Percentiles rank a stretch among this genome's conserved stretches.
Conservation (phyloP, 176 grass and related monocot genomes). For the Zizania latifolia region DNA sequence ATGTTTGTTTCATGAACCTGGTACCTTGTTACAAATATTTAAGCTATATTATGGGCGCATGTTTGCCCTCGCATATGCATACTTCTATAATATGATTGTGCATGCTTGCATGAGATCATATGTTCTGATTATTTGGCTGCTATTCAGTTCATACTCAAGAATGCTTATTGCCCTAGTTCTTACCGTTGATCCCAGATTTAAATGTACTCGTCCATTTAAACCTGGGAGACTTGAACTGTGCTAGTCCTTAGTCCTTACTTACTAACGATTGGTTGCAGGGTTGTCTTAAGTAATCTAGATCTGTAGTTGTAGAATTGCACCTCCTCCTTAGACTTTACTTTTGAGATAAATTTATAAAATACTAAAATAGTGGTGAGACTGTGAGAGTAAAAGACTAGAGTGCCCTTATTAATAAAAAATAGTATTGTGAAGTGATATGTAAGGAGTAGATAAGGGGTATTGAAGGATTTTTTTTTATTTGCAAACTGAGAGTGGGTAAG, state of each 20-base stretch:
- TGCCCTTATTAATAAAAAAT: no score
- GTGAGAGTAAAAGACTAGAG: no score
- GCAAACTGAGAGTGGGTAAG: no score
- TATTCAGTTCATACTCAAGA: not conserved
- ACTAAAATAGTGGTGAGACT: no score
- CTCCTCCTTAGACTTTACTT: no score
- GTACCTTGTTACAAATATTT: slow-evolving; percentile 20
- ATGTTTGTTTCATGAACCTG: slow-evolving; percentile 34
- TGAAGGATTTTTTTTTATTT: no score
- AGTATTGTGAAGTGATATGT: no score
- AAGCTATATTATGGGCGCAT: slow-evolving; percentile 7
- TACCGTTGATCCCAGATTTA: not conserved
- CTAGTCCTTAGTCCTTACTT: not conserved
- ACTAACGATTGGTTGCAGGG: not conserved
- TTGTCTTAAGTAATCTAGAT: not conserved
- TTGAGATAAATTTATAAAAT: no score
- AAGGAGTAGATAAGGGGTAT: no score
- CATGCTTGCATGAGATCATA: slow-evolving; percentile 14
- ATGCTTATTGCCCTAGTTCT: not conserved
- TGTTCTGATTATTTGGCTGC: not conserved
- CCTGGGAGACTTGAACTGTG: not conserved
- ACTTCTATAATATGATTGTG: not conserved
- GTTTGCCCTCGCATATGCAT: slow-evolving; percentile 1
- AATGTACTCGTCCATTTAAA: not conserved
- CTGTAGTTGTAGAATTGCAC: not conserved